Base-by-base conservation (phyloP, 1,139 yeast genomes). In the Trichomonascaceae sp. region DNA sequence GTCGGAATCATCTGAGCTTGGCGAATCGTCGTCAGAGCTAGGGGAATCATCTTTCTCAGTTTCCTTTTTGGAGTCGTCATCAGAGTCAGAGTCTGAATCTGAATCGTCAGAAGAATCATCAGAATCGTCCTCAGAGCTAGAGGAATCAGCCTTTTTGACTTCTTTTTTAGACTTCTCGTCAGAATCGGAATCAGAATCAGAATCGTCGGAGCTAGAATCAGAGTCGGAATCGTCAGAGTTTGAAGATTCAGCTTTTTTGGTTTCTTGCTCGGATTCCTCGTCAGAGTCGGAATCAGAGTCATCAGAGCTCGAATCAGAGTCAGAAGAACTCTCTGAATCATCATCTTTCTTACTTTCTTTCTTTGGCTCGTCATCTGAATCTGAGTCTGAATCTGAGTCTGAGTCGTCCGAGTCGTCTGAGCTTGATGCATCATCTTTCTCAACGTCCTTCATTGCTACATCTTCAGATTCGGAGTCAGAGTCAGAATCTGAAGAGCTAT, bases 11-110 rank as follows among this genome's bases (percentile, higher is more conserved):
- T 20, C 27, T 12, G 48, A 36, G 27, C 49, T 51, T n/a, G 24
- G 17, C 7, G 13, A 13, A 45, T 54, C 49, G 36, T 52, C 24
- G 43, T 68, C 73, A 20, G 27, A 27, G n/a, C 30, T 22, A 13
- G 49, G 38, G 49, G 66, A 58, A 49, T 69, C 73, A 43, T 54
- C 50, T n/a, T n/a, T n/a, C n/a, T n/a, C n/a, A n/a, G n/a, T n/a
- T 57, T 64, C 70, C 48, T 73, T 67, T 52, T 66, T 71, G 32
- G 74, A 68, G 52, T 59, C 66, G 49, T 22, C 27, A 8, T 22
- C 27, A 22, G 65, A 58, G 51, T 70, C 74, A 45, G 61, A 55
- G 58, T 64, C 69, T 48, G 74, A 47, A 60, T 63, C 66, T 45
- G 68, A 64, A 56, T 45, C 54, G 47, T 22, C 27, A 22, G 53